phyloP scores from a whole-genome alignment of 2,329 filamentous ascomycete species.

The Apiospora sp. region DNA sequence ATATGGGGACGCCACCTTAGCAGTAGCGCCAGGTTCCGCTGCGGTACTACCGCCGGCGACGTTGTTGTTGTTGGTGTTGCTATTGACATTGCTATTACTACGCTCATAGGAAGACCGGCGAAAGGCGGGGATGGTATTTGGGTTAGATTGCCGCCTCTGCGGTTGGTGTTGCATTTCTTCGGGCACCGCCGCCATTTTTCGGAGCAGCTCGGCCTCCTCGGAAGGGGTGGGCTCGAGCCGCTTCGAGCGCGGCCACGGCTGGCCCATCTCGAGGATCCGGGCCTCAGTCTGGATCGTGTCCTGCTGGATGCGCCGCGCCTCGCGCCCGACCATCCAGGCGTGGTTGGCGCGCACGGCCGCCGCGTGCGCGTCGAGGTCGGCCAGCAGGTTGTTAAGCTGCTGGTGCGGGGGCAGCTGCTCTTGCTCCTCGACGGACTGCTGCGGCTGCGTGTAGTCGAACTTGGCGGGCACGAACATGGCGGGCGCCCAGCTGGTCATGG shows the following conservation, averaged over 20 bases:
- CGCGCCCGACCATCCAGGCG: slow-evolving; percentile 21
- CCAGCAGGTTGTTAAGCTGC: slow-evolving; percentile 23
- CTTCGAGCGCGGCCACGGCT: slow-evolving; percentile 23
- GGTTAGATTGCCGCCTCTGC: background rate
- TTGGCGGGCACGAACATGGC: slow-evolving; percentile 29
- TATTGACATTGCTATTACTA: background rate
- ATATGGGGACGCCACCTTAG: background rate
- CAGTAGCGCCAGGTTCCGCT: background rate
- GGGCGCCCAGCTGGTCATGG: slow-evolving; percentile 20
- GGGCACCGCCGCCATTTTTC: background rate
- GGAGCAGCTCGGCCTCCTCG: slow-evolving; percentile 9
- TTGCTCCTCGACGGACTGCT: background rate
- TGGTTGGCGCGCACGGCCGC: slow-evolving; percentile 27
- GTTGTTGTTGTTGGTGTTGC: background rate
- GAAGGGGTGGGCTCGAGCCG: slow-evolving; percentile 12
- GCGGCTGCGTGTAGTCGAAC: slow-evolving; percentile 27
- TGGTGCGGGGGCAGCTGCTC: background rate
- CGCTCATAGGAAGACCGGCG: background rate
- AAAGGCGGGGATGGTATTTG: background rate
- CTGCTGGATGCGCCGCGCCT: slow-evolving; percentile 24
- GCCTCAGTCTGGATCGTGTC: slow-evolving; percentile 1
- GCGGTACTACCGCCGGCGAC: background rate
- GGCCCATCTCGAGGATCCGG: background rate
- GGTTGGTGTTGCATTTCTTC: background rate
- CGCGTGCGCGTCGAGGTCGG: slow-evolving; percentile 27